Percentiles rank a stretch among this genome's conserved stretches.
phyloP scores from a whole-genome alignment of 139 green algal species.

The Coelastrella sp. region DNA sequence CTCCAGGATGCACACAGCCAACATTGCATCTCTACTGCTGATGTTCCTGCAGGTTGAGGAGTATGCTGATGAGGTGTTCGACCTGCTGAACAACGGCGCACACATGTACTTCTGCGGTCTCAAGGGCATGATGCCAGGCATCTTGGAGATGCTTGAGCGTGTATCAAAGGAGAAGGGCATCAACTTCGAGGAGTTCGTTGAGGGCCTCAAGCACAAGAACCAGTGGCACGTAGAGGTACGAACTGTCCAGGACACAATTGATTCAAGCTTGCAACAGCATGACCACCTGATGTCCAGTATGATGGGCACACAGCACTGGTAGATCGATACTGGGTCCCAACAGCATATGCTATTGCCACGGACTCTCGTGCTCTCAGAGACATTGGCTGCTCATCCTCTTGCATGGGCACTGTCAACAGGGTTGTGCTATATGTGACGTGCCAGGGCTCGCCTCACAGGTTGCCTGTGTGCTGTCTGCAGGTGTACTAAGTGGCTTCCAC shows the following conservation, averaged over 20 bases:
- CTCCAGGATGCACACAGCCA: too few species aligned
- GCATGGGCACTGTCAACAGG: not conserved
- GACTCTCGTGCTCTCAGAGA: not conserved
- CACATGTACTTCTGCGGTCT: constrained; percentile 99
- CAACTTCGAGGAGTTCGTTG: constrained; percentile 90
- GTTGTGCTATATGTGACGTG: not conserved
- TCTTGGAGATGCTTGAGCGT: constrained; percentile 92
- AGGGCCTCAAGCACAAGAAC: constrained; percentile 90
- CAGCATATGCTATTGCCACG: too few species aligned
- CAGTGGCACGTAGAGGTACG: constrained; percentile 91
- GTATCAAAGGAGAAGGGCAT: constrained; percentile 93
- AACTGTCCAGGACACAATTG: not conserved
- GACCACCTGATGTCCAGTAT: too few species aligned
- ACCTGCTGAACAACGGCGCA: constrained; percentile 94
- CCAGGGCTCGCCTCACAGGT: too few species aligned
- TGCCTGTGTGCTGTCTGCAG: not conserved
- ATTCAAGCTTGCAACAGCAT: not conserved
- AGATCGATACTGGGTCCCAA: too few species aligned
- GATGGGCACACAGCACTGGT: too few species aligned
- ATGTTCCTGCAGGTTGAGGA: constrained; percentile 90
- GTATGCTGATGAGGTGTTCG: constrained; percentile 98
- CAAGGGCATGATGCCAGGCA: constrained; percentile 99
- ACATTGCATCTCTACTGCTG: not conserved
- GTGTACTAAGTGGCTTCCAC: too few species aligned
- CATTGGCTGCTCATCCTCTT: not conserved